These are phyloP conservation scores for Pseudogymnoascus sp. DNA, from an alignment of 2,329 filamentous ascomycete genomes.

Conservation along the genomic window DNA sequence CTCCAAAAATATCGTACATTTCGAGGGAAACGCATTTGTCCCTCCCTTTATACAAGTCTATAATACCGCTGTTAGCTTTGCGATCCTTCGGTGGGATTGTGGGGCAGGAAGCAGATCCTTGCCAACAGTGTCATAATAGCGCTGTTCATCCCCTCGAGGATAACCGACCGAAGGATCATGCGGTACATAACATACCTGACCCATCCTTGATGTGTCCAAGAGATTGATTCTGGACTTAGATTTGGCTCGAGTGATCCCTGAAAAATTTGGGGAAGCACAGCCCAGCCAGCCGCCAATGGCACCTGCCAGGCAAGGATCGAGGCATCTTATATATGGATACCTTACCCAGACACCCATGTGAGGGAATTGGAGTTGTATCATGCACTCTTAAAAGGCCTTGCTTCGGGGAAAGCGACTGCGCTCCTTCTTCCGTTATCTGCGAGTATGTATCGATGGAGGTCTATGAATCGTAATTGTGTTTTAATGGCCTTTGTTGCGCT, in stretches of 20 bases:
- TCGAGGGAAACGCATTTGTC: neutral
- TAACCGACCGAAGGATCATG: neutral
- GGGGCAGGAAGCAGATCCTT: neutral
- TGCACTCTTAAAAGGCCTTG: neutral
- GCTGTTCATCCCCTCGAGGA: neutral
- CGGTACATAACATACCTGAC: neutral
- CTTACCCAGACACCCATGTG: neutral
- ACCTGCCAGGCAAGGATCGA: neutral
- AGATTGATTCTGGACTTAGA: neutral
- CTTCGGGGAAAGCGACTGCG: neutral
- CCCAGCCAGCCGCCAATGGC: neutral
- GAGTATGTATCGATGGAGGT: neutral
- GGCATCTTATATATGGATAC: neutral
- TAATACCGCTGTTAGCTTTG: neutral
- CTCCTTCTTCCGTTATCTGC: neutral
- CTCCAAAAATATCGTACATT: neutral
- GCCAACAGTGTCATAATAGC: neutral
- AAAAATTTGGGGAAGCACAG: neutral
- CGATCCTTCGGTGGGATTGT: neutral
- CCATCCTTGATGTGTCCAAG: neutral
- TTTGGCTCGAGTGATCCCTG: neutral
- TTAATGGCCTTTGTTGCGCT: neutral
- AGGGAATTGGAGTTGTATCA: neutral
- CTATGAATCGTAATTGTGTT: neutral
- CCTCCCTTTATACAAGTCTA: neutral